Conservation (phyloP, 2,329 filamentous ascomycete genomes). For the Davidsoniella eucalypti region DNA sequence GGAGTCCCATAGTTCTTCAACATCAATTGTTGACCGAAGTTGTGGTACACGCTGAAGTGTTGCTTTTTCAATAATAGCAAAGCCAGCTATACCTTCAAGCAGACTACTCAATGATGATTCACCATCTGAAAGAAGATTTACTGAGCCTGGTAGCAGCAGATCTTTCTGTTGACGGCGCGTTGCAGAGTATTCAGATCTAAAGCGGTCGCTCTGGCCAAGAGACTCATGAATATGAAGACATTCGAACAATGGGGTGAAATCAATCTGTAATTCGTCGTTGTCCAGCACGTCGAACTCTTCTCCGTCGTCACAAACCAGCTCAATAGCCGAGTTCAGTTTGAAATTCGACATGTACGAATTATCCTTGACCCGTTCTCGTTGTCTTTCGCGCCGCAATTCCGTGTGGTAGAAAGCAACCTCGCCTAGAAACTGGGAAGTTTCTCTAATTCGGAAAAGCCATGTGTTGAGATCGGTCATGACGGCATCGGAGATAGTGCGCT, state of each 20-base stretch:
- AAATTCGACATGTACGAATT: conserved; percentile 65
- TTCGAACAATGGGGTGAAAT: conserved; percentile 89
- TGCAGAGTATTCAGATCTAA: conserved; percentile 78
- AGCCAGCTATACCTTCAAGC: conserved; percentile 85
- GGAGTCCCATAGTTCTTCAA: conserved; percentile 95
- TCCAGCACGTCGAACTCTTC: conserved; percentile 93
- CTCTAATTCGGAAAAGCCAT: conserved; percentile 87
- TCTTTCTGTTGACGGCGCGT: conserved; percentile 87
- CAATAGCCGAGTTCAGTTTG: conserved; percentile 87
- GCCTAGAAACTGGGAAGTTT: conserved; percentile 88
- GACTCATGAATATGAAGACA: conserved; percentile 94
- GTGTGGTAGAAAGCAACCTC: conserved; percentile 97
- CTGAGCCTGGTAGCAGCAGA: conserved; percentile 57
- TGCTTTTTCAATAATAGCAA: conserved; percentile 88
- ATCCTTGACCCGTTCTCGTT: conserved; percentile 65
- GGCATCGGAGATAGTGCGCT: conserved; percentile 84
- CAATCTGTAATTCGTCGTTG: conserved; percentile 86
- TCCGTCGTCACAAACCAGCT: conserved; percentile 84
- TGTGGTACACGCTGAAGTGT: conserved; percentile 80
- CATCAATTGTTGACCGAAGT: conserved; percentile 66
- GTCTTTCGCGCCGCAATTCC: conserved; percentile 64
- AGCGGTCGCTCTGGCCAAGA: conserved; percentile 79
- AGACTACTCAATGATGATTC: conserved; percentile 75
- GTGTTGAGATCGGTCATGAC: conserved; percentile 96
- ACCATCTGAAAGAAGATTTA: conserved; percentile 68